Base-by-base conservation (phyloP, 352 stramenopile species). In the Plasmopara halstedii region DNA sequence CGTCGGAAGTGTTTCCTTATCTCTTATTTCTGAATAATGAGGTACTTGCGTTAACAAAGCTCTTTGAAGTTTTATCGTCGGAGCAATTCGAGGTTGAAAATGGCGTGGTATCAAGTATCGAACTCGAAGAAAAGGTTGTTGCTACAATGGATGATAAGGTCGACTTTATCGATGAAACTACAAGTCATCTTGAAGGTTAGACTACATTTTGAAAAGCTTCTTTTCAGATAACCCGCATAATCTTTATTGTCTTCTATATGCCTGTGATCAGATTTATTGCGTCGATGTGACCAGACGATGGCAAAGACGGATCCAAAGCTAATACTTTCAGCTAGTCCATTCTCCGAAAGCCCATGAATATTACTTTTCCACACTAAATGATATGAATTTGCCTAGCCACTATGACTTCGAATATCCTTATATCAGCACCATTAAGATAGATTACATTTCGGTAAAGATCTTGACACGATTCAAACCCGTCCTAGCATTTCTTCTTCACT, bases 401-500 rank as follows among this genome's bases (percentile, higher is more conserved):
- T 44, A 19, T 29, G 21, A 21, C 29, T 49, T 41, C 40, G n/a
- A 47, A 25, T 14, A 27, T 50, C 22, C 36, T 14, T 49, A 52
- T 60, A 53, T 56, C 48, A 53, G 62, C 48, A 63, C 42, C 14
- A 36, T 45, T 56, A 39, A 44, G 27, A 13, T 48, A 15, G 50
- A 52, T 4, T n/a, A n/a, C n/a, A n/a, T n/a, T n/a, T n/a, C n/a
- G n/a, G n/a, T n/a, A n/a, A n/a, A n/a, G n/a, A n/a, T n/a, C n/a
- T n/a, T 29, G 25, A 29, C 25, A n/a, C 25, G 11, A 6, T 10
- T 69, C 49, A 72, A 23, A 84, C 75, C 43, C 72, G 79, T 36
- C 64, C 64, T 40, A 85, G 53, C 46, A 88, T 73, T 47, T 85
- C 73, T 38, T 82, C 59, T 40, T 85, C 65, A 18, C 67, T 76